These are phyloP conservation scores for Sporisorium graminicola DNA, from an alignment of 1,284 basidiomycete species.

Conservation along the genomic window DNA sequence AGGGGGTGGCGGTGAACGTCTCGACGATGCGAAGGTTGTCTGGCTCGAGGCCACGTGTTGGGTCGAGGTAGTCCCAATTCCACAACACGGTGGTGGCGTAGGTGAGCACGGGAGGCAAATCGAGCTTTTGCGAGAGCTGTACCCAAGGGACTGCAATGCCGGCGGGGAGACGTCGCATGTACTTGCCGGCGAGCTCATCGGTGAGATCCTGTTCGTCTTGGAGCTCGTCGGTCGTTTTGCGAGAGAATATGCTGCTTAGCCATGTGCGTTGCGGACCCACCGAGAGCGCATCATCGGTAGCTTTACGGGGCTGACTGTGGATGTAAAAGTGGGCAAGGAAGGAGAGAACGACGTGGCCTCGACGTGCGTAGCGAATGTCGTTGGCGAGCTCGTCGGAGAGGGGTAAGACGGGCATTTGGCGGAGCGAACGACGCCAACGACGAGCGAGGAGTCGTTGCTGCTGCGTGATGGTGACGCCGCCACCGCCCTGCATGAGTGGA, in stretches of 20 bases:
- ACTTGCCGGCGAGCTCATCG: slow-evolving; percentile 51
- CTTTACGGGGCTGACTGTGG: slow-evolving; percentile 75
- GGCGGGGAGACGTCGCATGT: slow-evolving; percentile 76
- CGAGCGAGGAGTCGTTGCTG: slow-evolving; percentile 42
- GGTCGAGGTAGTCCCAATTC: slow-evolving; percentile 78
- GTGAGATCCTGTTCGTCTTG: slow-evolving; percentile 44
- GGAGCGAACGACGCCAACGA: slow-evolving; percentile 77
- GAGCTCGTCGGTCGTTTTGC: slow-evolving; percentile 25
- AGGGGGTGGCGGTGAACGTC: slow-evolving; percentile 83
- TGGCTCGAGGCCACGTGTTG: slow-evolving; percentile 57
- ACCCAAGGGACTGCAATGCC: slow-evolving; percentile 79
- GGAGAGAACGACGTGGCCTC: slow-evolving; percentile 85
- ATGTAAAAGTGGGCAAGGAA: slow-evolving; percentile 91
- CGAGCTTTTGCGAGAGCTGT: slow-evolving; percentile 80
- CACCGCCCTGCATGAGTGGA: slow-evolving; percentile 57
- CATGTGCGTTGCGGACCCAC: slow-evolving; percentile 20
- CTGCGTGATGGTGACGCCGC: slow-evolving; percentile 45
- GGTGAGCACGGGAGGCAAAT: slow-evolving; percentile 88
- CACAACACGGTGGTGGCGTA: slow-evolving; percentile 95
- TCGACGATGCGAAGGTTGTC: slow-evolving; percentile 73
- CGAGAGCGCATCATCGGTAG: slow-evolving; percentile 8
- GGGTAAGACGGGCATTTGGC: slow-evolving; percentile 66
- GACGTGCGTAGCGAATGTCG: slow-evolving; percentile 71
- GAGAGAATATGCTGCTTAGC: slow-evolving; percentile 39
- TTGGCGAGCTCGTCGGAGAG: slow-evolving; percentile 44